Conservation (phyloP, 306 rosid genomes). For the Sphenostylis stenocarpa region DNA sequence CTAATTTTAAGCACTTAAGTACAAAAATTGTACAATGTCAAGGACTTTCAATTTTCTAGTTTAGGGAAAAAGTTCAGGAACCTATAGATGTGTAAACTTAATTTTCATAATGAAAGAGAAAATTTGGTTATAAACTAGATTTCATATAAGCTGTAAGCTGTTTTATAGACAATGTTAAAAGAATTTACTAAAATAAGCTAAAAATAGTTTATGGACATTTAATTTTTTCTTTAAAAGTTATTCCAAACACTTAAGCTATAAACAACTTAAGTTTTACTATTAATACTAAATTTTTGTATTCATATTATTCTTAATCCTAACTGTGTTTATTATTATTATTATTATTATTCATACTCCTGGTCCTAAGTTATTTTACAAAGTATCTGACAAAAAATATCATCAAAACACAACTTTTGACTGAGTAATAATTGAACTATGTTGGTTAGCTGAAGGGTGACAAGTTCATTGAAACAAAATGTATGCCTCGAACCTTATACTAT, state of each 20-base stretch:
- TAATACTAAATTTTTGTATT: too few species aligned
- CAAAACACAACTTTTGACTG: not conserved
- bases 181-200: not conserved
- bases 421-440: not conserved
- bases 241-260: not conserved
- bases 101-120: not conserved
- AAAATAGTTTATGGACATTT: not conserved
- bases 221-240: not conserved
- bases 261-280: not conserved
- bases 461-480: not conserved
- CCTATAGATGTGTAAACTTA: not conserved
- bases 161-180: not conserved
- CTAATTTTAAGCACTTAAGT: too few species aligned
- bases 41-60: not conserved
- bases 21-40: not conserved
- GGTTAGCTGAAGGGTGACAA: not conserved
- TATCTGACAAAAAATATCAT: not conserved
- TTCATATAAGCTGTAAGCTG: not conserved
- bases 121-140: not conserved
- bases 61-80: too few species aligned
- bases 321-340: too few species aligned
- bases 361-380: not conserved
- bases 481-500: not conserved
- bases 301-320: too few species aligned
- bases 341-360: too few species aligned